phyloP scores from a whole-genome alignment of 495 filamentous ascomycete genomes.

The Monascus purpureus region DNA sequence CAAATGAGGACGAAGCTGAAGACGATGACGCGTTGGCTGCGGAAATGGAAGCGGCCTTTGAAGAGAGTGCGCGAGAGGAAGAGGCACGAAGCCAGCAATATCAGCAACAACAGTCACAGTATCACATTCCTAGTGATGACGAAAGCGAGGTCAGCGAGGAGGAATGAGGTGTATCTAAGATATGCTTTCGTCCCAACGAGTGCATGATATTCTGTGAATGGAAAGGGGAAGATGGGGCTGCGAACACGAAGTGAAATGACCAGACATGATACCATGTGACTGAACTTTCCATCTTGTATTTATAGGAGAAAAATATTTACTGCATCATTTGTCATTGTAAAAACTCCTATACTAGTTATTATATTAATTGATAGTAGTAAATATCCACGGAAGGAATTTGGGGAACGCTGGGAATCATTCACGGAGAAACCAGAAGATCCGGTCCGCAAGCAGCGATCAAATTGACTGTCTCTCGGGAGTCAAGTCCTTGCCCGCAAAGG shows the following conservation, averaged over 20 bases:
- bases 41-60: slow-evolving; percentile 37
- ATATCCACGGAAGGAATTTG: too few species aligned
- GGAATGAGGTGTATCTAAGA: slow-evolving; percentile 27
- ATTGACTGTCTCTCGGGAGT: too few species aligned
- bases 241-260: neutral
- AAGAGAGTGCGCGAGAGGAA: slow-evolving; percentile 25
- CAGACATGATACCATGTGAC: neutral
- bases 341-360: too few species aligned
- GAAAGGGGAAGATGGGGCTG: too few species aligned
- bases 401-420: too few species aligned
- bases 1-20: slow-evolving; percentile 17
- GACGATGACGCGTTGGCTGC: slow-evolving; percentile 30
- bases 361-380: slow-evolving; percentile 5
- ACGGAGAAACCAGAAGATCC: slow-evolving; percentile 11
- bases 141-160: slow-evolving; percentile 39
- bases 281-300: neutral
- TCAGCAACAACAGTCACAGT: slow-evolving; percentile 18
- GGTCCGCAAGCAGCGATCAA: slow-evolving; percentile 1
- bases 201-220: neutral
- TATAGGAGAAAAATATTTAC: too few species aligned
- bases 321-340: too few species aligned
- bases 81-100: slow-evolving; percentile 22
- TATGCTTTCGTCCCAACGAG: too few species aligned
- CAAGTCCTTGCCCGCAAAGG: too few species aligned
- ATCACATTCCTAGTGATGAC: slow-evolving; percentile 27